Evolutionary conservation across 73 alveolate species (phyloP).

Genomic region (Paramecium octaurelia): DNA sequence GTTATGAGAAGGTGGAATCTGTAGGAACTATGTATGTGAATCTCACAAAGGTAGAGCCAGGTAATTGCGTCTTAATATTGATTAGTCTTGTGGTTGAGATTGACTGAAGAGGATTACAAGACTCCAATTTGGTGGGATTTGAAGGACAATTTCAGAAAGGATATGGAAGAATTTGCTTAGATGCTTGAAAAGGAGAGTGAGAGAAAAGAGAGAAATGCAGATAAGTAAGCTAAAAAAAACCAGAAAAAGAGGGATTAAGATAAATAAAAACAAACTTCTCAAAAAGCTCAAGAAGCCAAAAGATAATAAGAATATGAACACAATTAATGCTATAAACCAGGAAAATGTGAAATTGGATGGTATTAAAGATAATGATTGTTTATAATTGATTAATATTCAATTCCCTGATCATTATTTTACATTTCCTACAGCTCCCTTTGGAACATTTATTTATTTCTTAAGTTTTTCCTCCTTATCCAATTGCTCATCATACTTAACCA

Average conservation of each 20-base stretch:
- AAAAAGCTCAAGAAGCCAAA: background rate
- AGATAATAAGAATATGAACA: slow-evolving; percentile 37
- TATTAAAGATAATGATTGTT: slow-evolving; percentile 36
- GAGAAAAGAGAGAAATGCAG: slow-evolving; percentile 22
- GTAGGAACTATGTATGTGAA: slow-evolving; percentile 47
- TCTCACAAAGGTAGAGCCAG: slow-evolving; percentile 12
- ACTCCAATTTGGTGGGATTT: slow-evolving; percentile 51
- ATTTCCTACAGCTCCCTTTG: background rate
- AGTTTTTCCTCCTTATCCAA: background rate
- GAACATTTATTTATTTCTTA: background rate
- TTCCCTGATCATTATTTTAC: background rate
- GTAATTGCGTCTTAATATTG: background rate
- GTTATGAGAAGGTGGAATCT: slow-evolving; percentile 8
- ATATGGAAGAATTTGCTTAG: slow-evolving; percentile 40
- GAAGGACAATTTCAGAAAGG: slow-evolving; percentile 34
- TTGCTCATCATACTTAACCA: background rate
- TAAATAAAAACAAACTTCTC: background rate
- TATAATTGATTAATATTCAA: background rate
- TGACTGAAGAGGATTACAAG: slow-evolving; percentile 34
- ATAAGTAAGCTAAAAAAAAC: background rate
- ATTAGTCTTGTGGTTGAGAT: slow-evolving; percentile 20
- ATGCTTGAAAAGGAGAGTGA: slow-evolving; percentile 38
- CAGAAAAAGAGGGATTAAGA: slow-evolving; percentile 34
- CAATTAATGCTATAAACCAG: background rate
- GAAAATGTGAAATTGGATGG: slow-evolving; percentile 51